Evolutionary conservation across 2,329 filamentous ascomycete species (phyloP).

Genomic region (Coleophoma crateriformis): DNA sequence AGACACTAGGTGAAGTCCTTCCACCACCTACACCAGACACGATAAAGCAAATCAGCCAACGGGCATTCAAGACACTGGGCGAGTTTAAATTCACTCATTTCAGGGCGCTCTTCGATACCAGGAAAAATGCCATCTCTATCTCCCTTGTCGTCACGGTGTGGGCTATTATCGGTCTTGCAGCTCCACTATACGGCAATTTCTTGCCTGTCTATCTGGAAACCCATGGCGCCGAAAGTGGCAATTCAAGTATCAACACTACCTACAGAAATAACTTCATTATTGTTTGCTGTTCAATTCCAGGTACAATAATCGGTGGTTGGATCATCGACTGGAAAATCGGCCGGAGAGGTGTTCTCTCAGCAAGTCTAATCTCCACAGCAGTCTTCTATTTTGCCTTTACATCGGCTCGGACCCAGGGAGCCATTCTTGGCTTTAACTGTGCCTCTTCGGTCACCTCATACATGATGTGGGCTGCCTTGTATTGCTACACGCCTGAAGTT

Average conservation of each 20-base stretch:
- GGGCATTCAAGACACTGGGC: slow-evolving; percentile 46
- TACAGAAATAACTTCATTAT: slow-evolving; percentile 53
- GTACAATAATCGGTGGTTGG: slow-evolving; percentile 49
- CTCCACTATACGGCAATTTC: slow-evolving; percentile 49
- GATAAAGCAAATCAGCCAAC: slow-evolving; percentile 27
- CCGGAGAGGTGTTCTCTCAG: slow-evolving; percentile 44
- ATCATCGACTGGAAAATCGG: slow-evolving; percentile 45
- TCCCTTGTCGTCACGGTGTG: slow-evolving; percentile 47
- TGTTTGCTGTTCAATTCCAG: slow-evolving; percentile 49
- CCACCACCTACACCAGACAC: not conserved
- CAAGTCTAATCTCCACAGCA: slow-evolving; percentile 42
- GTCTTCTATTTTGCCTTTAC: slow-evolving; percentile 46
- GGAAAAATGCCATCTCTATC: slow-evolving; percentile 46
- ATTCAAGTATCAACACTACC: slow-evolving; percentile 20
- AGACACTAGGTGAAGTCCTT: slow-evolving; percentile 11
- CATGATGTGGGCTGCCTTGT: slow-evolving; percentile 50
- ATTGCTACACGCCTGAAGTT: slow-evolving; percentile 51
- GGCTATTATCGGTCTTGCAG: slow-evolving; percentile 54
- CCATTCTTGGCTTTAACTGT: slow-evolving; percentile 48
- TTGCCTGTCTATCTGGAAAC: slow-evolving; percentile 25
- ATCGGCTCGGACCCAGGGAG: slow-evolving; percentile 38
- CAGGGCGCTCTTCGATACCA: slow-evolving; percentile 47
- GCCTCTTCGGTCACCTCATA: slow-evolving; percentile 47
- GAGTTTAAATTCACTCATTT: slow-evolving; percentile 34
- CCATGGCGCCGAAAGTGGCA: slow-evolving; percentile 14